Conservation (phyloP, 1,284 basidiomycete species). For the Tylopilus sp. region DNA sequence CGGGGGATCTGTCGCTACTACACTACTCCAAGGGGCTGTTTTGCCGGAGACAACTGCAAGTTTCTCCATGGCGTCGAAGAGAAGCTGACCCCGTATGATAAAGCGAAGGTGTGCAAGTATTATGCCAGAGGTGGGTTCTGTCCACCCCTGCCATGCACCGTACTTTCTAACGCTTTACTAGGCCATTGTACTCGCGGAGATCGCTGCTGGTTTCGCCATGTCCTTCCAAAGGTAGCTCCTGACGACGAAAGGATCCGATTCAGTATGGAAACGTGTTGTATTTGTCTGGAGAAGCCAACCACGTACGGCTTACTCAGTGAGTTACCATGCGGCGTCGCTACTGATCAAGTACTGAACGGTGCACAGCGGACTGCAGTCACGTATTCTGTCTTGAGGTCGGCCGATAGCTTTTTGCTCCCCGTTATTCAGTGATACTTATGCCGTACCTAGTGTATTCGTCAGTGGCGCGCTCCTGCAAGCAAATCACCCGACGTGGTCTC, state of each 20-base stretch:
- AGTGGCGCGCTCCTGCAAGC: constrained; percentile 60
- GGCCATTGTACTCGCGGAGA: constrained; percentile 65
- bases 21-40: constrained; percentile 58
- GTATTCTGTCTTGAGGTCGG: constrained; percentile 65
- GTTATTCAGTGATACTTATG: constrained; percentile 11
- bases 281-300: constrained; percentile 68
- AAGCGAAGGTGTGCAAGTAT: constrained; percentile 62
- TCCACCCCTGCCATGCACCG: not conserved
- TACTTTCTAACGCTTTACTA: constrained; percentile 21
- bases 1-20: constrained; percentile 65
- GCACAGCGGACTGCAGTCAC: constrained; percentile 62
- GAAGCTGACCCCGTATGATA: constrained; percentile 62
- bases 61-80: constrained; percentile 58
- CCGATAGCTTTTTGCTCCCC: not conserved
- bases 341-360: constrained; percentile 10
- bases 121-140: constrained; percentile 49
- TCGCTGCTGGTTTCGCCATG: constrained; percentile 70
- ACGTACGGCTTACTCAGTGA: constrained; percentile 66
- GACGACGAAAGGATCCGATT: constrained; percentile 24
- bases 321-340: constrained; percentile 14
- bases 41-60: constrained; percentile 62
- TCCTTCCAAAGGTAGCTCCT: constrained; percentile 26
- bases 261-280: constrained; percentile 49
- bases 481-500: constrained; percentile 49
- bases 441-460: constrained; percentile 57